Percentiles rank a stretch among this genome's conserved stretches.
phyloP scores from a whole-genome alignment of 169 alveolate species.

The Theileria parva region DNA sequence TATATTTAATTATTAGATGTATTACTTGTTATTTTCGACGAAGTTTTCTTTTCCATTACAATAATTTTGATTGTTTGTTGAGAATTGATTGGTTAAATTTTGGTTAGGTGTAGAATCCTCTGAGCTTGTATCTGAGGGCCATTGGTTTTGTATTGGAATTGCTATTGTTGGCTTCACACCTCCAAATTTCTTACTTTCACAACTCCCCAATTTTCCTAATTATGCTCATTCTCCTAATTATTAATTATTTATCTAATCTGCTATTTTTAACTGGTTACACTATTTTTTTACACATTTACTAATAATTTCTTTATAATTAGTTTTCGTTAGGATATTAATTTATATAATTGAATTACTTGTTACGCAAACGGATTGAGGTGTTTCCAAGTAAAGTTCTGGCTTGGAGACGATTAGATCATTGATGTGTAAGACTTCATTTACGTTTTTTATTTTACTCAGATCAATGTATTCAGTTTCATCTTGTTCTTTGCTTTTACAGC shows the following conservation, averaged over 20 bases:
- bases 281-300: neutral
- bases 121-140: slow-evolving; percentile 28
- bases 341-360: slow-evolving; percentile 7
- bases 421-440: slow-evolving; percentile 15
- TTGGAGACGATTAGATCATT: slow-evolving; percentile 24
- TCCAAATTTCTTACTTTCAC: neutral
- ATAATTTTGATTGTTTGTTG: neutral
- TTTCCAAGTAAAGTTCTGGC: slow-evolving; percentile 16
- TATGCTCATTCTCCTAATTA: neutral
- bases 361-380: slow-evolving; percentile 1
- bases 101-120: neutral
- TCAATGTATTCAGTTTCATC: slow-evolving; percentile 23
- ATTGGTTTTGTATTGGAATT: slow-evolving; percentile 12
- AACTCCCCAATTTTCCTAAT: neutral
- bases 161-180: slow-evolving; percentile 11
- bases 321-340: neutral
- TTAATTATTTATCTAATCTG: neutral
- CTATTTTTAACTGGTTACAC: neutral
- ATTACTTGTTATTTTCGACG: slow-evolving; percentile 4
- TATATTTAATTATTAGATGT: neutral
- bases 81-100: neutral
- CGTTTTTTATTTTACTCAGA: slow-evolving; percentile 10
- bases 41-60: neutral
- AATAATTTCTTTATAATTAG: no score
- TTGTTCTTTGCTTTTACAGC: slow-evolving; percentile 17